Evolutionary conservation across 2,329 filamentous ascomycete genomes (phyloP), one percentile per base, ranked within the genome.

Genomic region (Colletotrichum simmondsii): DNA sequence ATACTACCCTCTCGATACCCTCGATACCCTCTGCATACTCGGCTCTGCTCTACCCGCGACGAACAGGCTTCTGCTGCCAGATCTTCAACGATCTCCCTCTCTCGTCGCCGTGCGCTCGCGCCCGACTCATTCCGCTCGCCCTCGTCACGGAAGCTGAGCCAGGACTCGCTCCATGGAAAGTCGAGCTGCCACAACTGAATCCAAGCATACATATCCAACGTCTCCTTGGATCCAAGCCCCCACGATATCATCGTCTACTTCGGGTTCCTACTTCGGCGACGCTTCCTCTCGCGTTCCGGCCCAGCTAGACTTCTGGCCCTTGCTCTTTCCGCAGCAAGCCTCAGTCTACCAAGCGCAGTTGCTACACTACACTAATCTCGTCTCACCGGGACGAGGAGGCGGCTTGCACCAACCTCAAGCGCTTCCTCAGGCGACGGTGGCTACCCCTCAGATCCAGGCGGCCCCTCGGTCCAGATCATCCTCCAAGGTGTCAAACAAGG

Each of bases 361-460:
- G 68, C 85, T 90, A 64, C 87, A 91, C 76, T 92, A 92, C 85
- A 92, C 92, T 81, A 89, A 88, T 78, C 89, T 92, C 79, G 87
- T 92, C 76, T 89, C 90, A 65, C 87, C 89, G 61, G 84, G 87
- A 69, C 84, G 89, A 78, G 86, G 82, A 81, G 87, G 88, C 76
- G 88, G 89, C 77, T 81, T 91, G 72, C 89, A 90, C 78, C 85
- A 87, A 72, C 83, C 87, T 73, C 73, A 77, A 74, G 87, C 89
- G 71, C 85, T 90, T 73, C 86, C 89, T 63, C 73, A 65, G 53
- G 59, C 57, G 58, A 82, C 89, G 73, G 81, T 91, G 75, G 89
- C 89, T 65, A 83, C 88, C 69, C 87, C 89, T 74, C 85, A 87
- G 79, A 85, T 88, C 76, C 88, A 91, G 81, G 85, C 87, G 77